These are phyloP conservation scores for Phytophthora litchii DNA, from an alignment of 352 stramenopile species.

Conservation along the genomic window DNA sequence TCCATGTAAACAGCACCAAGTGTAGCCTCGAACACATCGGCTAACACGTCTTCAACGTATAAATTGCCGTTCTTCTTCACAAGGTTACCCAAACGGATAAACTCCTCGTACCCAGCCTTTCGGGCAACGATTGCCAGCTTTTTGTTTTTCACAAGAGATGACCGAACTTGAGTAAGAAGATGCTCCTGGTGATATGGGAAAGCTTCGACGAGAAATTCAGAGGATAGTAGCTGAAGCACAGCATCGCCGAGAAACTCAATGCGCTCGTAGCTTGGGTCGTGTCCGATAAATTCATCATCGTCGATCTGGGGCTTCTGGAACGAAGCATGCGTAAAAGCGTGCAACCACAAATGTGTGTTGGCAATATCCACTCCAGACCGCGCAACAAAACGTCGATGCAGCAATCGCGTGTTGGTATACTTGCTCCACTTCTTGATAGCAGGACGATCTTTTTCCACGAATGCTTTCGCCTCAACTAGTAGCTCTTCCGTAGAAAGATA, in stretches of 20 bases:
- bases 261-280: slow-evolving; percentile 80
- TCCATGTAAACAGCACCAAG: slow-evolving; percentile 83
- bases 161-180: slow-evolving; percentile 77
- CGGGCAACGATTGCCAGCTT: slow-evolving; percentile 68
- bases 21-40: slow-evolving; percentile 80
- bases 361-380: slow-evolving; percentile 58
- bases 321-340: slow-evolving; percentile 77
- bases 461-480: slow-evolving; percentile 41
- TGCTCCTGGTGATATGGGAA: slow-evolving; percentile 86
- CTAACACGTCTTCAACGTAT: slow-evolving; percentile 79
- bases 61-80: slow-evolving; percentile 66
- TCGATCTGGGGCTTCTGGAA: slow-evolving; percentile 79
- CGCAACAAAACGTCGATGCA: slow-evolving; percentile 60
- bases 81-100: slow-evolving; percentile 70
- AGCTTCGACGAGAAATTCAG: slow-evolving; percentile 76
- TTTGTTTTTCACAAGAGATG: slow-evolving; percentile 87
- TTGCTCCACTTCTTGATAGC: slow-evolving; percentile 62
- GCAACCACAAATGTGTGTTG: slow-evolving; percentile 78
- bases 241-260: slow-evolving; percentile 88
- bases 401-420: slow-evolving; percentile 42
- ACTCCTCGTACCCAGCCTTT: slow-evolving; percentile 67
- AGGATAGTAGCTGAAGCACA: slow-evolving; percentile 82
- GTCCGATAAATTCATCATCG: slow-evolving; percentile 66
- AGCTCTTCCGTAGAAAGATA: slow-evolving; percentile 69
- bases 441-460: slow-evolving; percentile 58